Evolutionary conservation across 2,329 filamentous ascomycete species (phyloP).

Genomic region (Berkeleyomyces basicola): DNA sequence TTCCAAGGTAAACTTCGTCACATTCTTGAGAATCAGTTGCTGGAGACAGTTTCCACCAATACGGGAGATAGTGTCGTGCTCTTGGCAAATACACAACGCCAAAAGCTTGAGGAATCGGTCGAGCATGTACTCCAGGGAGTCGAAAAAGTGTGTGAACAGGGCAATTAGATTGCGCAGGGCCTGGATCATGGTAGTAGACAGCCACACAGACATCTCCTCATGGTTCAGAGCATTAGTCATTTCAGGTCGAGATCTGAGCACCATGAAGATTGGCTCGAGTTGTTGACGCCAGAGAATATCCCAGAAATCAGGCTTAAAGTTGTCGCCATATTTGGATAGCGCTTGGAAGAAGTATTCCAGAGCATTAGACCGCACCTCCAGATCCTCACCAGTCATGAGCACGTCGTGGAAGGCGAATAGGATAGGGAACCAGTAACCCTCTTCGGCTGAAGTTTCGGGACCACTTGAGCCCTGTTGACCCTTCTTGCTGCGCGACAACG

Average conservation of each 20-base stretch:
- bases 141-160: slow-evolving; percentile 96
- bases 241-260: slow-evolving; percentile 86
- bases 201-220: slow-evolving; percentile 94
- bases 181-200: slow-evolving; percentile 98
- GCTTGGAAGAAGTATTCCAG: slow-evolving; percentile 95
- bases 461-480: slow-evolving; percentile 25
- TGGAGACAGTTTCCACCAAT: slow-evolving; percentile 98
- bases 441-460: slow-evolving; percentile 75
- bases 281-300: slow-evolving; percentile 95
- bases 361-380: slow-evolving; percentile 82
- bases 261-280: slow-evolving; percentile 96
- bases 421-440: slow-evolving; percentile 97
- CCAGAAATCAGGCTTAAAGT: slow-evolving; percentile 92
- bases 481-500: slow-evolving; percentile 50
- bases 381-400: slow-evolving; percentile 94
- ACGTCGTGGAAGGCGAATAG: slow-evolving; percentile 98
- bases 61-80: slow-evolving; percentile 94
- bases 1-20: slow-evolving; percentile 68
- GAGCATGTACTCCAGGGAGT: slow-evolving; percentile 91
- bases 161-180: slow-evolving; percentile 96
- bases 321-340: slow-evolving; percentile 72
- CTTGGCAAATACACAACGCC: slow-evolving; percentile 92
- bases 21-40: slow-evolving; percentile 90
- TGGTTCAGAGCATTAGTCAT: slow-evolving; percentile 92
- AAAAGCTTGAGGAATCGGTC: slow-evolving; percentile 91